Conservation (phyloP, 208 protist genomes). For the Acanthamoeba sp. region DNA sequence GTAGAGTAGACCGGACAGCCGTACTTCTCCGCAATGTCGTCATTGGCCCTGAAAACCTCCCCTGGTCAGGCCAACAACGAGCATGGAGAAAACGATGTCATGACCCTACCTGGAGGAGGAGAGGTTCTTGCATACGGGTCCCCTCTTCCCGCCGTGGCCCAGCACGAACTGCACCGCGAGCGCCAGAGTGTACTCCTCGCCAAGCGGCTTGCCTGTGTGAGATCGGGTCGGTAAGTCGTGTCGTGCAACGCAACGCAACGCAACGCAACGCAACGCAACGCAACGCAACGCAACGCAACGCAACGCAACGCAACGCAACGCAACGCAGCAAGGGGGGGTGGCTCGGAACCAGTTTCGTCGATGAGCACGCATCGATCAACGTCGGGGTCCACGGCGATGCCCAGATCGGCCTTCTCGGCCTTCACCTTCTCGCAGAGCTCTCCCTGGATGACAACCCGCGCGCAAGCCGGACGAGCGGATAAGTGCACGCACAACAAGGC, state of each 20-base stretch:
- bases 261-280: no score
- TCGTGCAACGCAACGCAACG: no score
- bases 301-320: no score
- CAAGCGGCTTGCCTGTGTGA: conserved; percentile 65
- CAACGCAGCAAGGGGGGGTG: not conserved
- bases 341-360: conserved; percentile 79
- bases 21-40: conserved; percentile 85
- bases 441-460: not conserved
- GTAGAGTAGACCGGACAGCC: conserved; percentile 75
- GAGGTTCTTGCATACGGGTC: conserved; percentile 87
- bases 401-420: conserved; percentile 83
- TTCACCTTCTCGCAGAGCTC: conserved; percentile 84
- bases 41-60: conserved; percentile 54
- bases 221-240: not conserved
- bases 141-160: conserved; percentile 67
- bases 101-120: conserved; percentile 80
- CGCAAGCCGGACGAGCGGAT: no score
- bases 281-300: no score
- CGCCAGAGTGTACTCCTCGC: conserved; percentile 89
- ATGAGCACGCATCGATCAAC: conserved; percentile 90
- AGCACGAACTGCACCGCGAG: conserved; percentile 87
- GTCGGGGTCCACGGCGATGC: conserved; percentile 90
- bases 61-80: no score
- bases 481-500: no score
- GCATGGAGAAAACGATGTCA: not conserved